A percentile compares a stretch with the other conserved stretches of the same genome.
phyloP scores from a whole-genome alignment of 345 rosid genomes.

The Citrus sp. region DNA sequence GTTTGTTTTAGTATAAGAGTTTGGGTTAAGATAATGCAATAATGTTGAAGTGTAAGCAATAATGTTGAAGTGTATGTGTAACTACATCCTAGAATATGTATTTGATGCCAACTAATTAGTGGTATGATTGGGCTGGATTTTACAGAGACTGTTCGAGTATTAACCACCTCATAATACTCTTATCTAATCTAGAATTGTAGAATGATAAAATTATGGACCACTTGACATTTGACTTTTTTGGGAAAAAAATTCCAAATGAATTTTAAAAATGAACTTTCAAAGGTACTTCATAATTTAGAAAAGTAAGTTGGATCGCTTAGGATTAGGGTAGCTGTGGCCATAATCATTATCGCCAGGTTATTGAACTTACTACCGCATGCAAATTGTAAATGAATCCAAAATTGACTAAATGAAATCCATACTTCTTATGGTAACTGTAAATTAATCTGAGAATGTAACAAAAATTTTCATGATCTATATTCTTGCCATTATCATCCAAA shows the following conservation, averaged over 20 bases:
- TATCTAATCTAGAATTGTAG: neutral
- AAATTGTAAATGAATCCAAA: too few relatives aligned
- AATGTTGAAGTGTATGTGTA: neutral
- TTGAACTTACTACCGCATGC: too few relatives aligned
- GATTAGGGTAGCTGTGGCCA: neutral
- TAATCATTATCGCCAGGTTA: neutral
- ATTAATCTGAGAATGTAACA: too few relatives aligned
- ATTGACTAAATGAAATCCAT: too few relatives aligned
- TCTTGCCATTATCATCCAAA: too few relatives aligned
- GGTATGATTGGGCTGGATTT: neutral
- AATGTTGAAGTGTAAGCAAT: neutral
- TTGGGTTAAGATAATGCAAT: neutral
- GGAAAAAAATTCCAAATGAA: too few relatives aligned
- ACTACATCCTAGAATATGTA: neutral
- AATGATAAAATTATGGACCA: slow-evolving; percentile 4
- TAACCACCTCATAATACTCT: slow-evolving; percentile 2
- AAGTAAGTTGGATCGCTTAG: neutral
- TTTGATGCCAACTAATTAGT: neutral
- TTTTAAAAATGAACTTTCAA: too few relatives aligned
- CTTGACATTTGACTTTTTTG: slow-evolving; percentile 5
- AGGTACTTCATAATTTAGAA: neutral
- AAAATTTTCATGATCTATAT: too few relatives aligned
- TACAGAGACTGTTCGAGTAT: slow-evolving; percentile 3
- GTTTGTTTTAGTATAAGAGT: neutral
- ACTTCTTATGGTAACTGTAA: too few relatives aligned